A percentile compares a stretch with the other conserved stretches of the same genome.
Conservation (phyloP, 345 rosid species). For the Heritiera littoralis region DNA sequence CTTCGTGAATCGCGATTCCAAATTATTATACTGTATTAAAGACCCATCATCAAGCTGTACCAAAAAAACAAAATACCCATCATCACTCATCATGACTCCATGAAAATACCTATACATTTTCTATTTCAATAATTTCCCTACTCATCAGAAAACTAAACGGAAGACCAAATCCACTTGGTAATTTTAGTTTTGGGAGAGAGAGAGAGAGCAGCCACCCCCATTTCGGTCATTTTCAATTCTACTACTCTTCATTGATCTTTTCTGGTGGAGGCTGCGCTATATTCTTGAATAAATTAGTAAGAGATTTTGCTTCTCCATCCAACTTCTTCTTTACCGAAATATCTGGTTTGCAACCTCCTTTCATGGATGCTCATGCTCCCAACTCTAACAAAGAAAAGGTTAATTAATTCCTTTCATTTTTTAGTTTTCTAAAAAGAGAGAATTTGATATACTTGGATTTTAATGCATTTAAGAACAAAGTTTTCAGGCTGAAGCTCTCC, state of each 20-base stretch:
- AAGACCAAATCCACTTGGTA: no score
- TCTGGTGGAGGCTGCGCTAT: not conserved
- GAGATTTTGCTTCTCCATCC: not conserved
- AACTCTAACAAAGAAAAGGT: slow-evolving; percentile 8
- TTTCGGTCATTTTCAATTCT: not conserved
- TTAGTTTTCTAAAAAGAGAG: not conserved
- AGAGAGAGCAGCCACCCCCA: not conserved
- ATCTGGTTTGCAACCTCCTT: not conserved
- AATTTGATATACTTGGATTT: not conserved
- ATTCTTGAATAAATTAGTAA: not conserved
- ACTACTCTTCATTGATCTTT: not conserved
- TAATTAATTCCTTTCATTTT: not conserved
- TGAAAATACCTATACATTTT: not conserved
- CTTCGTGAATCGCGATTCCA: slow-evolving; percentile 2
- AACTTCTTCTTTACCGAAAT: not conserved
- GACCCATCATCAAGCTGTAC: not conserved
- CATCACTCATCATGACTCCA: not conserved
- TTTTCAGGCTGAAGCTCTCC: slow-evolving; percentile 33
- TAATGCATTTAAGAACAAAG: not conserved
- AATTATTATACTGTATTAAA: not conserved
- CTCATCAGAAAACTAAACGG: no score
- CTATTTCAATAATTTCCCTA: not conserved
- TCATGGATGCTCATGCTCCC: slow-evolving; percentile 12
- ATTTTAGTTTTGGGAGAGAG: not conserved
- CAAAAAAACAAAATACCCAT: no score